Percentiles rank a stretch among this genome's conserved stretches.
phyloP scores from a whole-genome alignment of 305 asterid genomes.

The Fraxinus floribunda region DNA sequence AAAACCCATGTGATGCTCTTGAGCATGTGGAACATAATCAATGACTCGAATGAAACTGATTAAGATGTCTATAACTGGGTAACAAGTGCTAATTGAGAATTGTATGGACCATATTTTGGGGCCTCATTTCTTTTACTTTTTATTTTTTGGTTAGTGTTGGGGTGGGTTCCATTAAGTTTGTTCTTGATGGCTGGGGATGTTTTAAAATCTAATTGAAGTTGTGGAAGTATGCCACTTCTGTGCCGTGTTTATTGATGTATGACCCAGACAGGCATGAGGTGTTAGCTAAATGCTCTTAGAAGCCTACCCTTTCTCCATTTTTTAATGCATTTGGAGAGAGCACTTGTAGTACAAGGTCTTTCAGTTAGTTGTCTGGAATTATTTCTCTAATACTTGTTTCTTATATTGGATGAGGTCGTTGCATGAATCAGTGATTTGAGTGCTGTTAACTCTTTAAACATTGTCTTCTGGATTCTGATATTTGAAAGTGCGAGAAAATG shows the following conservation, averaged over 20 bases:
- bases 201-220: neutral
- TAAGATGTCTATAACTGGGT: neutral
- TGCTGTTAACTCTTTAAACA: neutral
- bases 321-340: neutral
- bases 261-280: neutral
- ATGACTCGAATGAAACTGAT: neutral
- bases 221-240: neutral
- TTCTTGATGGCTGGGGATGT: neutral
- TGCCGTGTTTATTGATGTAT: neutral
- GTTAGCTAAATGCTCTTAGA: neutral
- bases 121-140: neutral
- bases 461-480: constrained; percentile 11
- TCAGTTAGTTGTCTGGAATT: constrained; percentile 8
- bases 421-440: constrained; percentile 13
- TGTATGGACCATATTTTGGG: neutral
- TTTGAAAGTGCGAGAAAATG: neutral
- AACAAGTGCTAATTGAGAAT: neutral
- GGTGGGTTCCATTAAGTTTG: neutral
- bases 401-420: constrained; percentile 12
- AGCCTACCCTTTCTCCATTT: neutral
- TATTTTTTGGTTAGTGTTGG: neutral
- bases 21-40: neutral
- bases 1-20: neutral
- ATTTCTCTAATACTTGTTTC: constrained; percentile 21
- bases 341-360: constrained; percentile 7